These are phyloP conservation scores for Paecilomyces fulvus DNA, from an alignment of 2,329 filamentous ascomycete genomes.

Conservation along the genomic window DNA sequence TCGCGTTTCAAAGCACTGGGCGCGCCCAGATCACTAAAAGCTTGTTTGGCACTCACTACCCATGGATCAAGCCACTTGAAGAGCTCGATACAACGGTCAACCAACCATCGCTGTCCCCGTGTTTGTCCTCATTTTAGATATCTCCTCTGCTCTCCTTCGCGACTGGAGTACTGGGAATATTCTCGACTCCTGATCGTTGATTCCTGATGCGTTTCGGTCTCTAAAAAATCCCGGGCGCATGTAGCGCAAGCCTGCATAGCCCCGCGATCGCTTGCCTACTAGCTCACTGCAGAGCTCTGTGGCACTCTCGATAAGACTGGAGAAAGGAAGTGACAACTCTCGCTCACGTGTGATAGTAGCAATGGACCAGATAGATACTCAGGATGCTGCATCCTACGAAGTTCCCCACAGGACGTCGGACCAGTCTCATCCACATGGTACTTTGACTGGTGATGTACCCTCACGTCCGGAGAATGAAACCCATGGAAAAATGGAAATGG, in stretches of 20 bases:
- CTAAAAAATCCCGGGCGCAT: neutral
- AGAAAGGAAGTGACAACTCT: neutral
- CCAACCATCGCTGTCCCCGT: neutral
- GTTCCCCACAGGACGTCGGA: neutral
- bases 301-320: neutral
- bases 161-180: neutral
- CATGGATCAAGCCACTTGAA: neutral
- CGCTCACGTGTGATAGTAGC: neutral
- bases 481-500: conserved; percentile 55
- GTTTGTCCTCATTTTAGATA: neutral
- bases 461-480: conserved; percentile 22
- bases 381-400: neutral
- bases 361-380: neutral
- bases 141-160: neutral
- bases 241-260: neutral
- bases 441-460: conserved; percentile 13
- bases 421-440: neutral
- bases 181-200: neutral
- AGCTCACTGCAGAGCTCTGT: neutral
- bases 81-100: neutral
- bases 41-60: neutral
- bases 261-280: neutral
- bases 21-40: neutral
- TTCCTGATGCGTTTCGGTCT: neutral
- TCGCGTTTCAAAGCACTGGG: neutral